Base-by-base conservation (phyloP, 2,329 filamentous ascomycete genomes). In the Cladosporium velox region DNA sequence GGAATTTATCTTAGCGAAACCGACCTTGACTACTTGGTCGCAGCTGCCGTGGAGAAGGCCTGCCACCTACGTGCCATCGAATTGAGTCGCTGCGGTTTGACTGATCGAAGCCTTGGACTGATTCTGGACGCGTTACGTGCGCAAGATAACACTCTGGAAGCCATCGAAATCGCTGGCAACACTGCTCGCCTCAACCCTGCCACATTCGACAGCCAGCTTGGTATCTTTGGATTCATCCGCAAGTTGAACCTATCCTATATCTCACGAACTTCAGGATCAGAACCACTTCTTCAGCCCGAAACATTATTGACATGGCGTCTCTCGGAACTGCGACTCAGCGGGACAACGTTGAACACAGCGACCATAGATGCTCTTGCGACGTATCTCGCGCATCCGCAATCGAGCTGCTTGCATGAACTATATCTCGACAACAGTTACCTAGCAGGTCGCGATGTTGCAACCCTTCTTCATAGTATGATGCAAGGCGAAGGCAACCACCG, bases 1-100 rank as follows among this genome's bases (percentile, higher is more conserved):
- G 88, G 88, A 14, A 89, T 91, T 67, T 84, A 86, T 67, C 83
- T 91, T n/a, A 88, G 87, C 49, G 89, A 91, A 64, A 87, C 87
- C 0, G 90, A 91, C 76, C 79, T 91, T 63, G 89, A 91, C 68
- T 86, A 86, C 70, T 72, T 90, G 55, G 87, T 90, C 54, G 88
- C 88, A 69, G 88, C 88, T n/a, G 86, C 88, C 11, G 88, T 88
- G 1, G 87, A 90, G 67, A 82, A 84, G 69, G 81, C 81, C 30
- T 89, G 88, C 65, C 87, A 89, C 71, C 81, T 91, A 63, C 86
- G 89, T 58, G 89, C 88, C 1, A 80, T 91, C 21, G 89, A 91
- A 72, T 81, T 90, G 64, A 87, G 87, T 60, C 83, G 86, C 54
- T 91, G 89, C 71, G 85, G 83, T 8, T 75, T 88, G 57, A 85